These are phyloP conservation scores for Vicia sativa DNA, from an alignment of 306 rosid species.

Conservation along the genomic window DNA sequence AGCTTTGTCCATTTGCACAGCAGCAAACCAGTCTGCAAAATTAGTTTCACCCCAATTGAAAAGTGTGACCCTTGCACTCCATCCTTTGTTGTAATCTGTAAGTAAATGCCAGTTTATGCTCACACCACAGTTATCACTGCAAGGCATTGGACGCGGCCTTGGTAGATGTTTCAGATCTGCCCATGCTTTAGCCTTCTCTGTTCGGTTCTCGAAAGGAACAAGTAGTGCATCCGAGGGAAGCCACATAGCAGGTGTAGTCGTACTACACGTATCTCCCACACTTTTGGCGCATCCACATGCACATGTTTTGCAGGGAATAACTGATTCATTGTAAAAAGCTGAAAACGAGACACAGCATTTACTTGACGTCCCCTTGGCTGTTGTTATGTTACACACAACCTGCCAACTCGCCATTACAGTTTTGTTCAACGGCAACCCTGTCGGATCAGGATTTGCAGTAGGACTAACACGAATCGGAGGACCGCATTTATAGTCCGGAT, in stretches of 20 bases:
- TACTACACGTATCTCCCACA: constrained; percentile 62
- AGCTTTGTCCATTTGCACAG: constrained; percentile 81
- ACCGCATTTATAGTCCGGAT: constrained; percentile 83
- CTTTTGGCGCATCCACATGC: constrained; percentile 91
- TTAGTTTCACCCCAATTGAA: constrained; percentile 87
- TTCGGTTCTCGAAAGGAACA: constrained; percentile 87
- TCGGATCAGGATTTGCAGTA: constrained; percentile 59
- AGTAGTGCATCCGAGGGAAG: constrained; percentile 87
- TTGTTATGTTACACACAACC: constrained; percentile 90
- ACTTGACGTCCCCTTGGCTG: constrained; percentile 49
- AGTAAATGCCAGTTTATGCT: constrained; percentile 86
- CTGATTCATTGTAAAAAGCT: constrained; percentile 86
- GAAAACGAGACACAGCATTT: constrained; percentile 97
- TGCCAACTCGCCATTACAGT: constrained; percentile 96
- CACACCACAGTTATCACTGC: constrained; percentile 93
- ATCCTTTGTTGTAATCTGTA: constrained; percentile 75
- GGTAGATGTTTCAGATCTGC: constrained; percentile 62
- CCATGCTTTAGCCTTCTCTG: constrained; percentile 71
- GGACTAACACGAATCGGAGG: constrained; percentile 84
- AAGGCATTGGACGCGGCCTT: constrained; percentile 71
- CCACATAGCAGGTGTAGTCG: constrained; percentile 73
- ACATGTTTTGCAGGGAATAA: constrained; percentile 89
- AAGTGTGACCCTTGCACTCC: constrained; percentile 91
- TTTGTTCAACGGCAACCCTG: constrained; percentile 64
- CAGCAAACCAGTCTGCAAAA: constrained; percentile 93